phyloP scores from a whole-genome alignment of 352 stramenopile species.

The Phytophthora capsici region DNA sequence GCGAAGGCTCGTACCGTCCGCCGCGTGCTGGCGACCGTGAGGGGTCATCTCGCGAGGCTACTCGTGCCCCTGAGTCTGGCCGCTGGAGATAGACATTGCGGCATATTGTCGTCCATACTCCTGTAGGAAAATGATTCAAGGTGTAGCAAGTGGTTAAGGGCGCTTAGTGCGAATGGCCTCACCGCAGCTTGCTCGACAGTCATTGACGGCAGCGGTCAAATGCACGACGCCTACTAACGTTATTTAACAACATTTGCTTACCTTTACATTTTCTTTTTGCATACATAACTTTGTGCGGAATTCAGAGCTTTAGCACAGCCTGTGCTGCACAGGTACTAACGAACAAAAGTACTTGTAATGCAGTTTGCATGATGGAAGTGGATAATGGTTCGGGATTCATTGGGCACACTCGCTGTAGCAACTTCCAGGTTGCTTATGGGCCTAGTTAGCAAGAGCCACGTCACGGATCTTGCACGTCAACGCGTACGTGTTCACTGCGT shows the following conservation, averaged over 20 bases:
- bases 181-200: constrained; percentile 28
- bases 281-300: too few relatives aligned
- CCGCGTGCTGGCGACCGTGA: constrained; percentile 47
- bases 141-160: constrained; percentile 29
- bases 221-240: constrained; percentile 8
- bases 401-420: constrained; percentile 1
- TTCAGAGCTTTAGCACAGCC: too few relatives aligned
- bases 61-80: constrained; percentile 64
- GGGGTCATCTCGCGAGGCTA: constrained; percentile 37
- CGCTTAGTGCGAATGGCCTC: constrained; percentile 29
- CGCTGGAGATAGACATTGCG: constrained; percentile 61
- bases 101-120: constrained; percentile 8
- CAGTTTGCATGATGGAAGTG: too few relatives aligned
- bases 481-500: constrained; percentile 47
- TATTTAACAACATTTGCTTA: constrained; percentile 25
- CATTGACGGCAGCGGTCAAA: constrained; percentile 16
- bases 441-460: constrained; percentile 37
- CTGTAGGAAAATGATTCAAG: constrained; percentile 22
- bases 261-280: too few relatives aligned
- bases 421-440: background rate
- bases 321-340: too few relatives aligned
- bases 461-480: constrained; percentile 53
- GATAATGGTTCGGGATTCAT: too few relatives aligned
- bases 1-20: constrained; percentile 67
- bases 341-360: too few relatives aligned